Conservation (phyloP, 495 filamentous ascomycete genomes). For the Penicillium mononematosum region DNA sequence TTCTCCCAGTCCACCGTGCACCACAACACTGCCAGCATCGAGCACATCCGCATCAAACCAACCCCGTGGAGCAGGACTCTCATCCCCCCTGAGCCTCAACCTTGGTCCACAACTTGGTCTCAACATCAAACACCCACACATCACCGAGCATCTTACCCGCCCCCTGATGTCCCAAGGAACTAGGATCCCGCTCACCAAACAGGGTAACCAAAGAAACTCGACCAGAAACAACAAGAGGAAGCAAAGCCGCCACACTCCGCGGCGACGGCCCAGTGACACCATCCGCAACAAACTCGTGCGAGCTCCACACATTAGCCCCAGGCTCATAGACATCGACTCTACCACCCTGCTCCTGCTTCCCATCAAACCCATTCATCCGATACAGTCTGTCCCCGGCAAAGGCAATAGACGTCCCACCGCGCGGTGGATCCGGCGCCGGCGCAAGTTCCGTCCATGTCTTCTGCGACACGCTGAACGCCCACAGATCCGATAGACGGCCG, state of each 20-base stretch:
- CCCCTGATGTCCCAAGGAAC: constrained; percentile 59
- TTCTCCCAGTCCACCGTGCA: constrained; percentile 49
- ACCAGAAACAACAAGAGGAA: constrained; percentile 50
- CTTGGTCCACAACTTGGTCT: constrained; percentile 49
- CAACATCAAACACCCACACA: constrained; percentile 72
- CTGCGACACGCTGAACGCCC: constrained; percentile 64
- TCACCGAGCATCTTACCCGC: constrained; percentile 69
- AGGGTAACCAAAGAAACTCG: constrained; percentile 61
- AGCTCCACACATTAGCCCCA: constrained; percentile 41
- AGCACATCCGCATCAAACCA: constrained; percentile 47
- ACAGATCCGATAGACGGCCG: constrained; percentile 62
- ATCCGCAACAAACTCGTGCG: constrained; percentile 48
- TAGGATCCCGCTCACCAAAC: constrained; percentile 66
- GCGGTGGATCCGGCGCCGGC: constrained; percentile 56
- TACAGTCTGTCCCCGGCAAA: constrained; percentile 58
- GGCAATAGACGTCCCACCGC: constrained; percentile 64
- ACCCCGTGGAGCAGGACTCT: constrained; percentile 38
- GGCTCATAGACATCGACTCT: constrained; percentile 56
- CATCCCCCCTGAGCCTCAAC: constrained; percentile 49
- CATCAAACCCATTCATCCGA: constrained; percentile 74
- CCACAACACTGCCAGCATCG: constrained; percentile 29
- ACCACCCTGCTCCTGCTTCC: constrained; percentile 61
- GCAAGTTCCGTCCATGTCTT: constrained; percentile 62
- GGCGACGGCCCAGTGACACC: constrained; percentile 29
- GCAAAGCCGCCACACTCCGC: constrained; percentile 49